Evolutionary conservation across 306 rosid species (phyloP), one percentile per base, ranked within the genome.

Genomic region (Fagus crenata): DNA sequence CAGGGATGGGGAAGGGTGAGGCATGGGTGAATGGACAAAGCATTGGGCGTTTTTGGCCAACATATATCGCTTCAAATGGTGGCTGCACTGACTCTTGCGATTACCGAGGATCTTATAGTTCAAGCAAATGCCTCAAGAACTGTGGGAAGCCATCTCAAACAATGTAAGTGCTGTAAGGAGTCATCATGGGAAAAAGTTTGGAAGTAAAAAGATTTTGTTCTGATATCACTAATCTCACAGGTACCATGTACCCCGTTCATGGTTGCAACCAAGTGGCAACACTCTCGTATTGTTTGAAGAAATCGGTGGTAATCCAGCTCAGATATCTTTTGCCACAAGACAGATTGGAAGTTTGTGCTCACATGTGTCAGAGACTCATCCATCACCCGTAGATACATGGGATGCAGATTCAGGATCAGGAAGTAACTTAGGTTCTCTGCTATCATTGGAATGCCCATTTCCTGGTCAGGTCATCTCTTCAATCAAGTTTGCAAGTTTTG

Each of bases 21-120:
- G 97, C 97, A 28, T 95, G 98, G 98, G 92, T 95, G 78, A 95
- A 95, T 35, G 98, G 98, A 61, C 92, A 95, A 63, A 92, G 98
- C 88, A 95, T 95, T 31, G 98, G 97, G 2, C 91, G 97, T 56
- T 95, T 87, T 78, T 95, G 98, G 98, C 98, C 97, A 1, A 78
- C 87, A 40, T 80, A 79, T 78, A 65, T 72, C 28, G 54, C 98
- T 70, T 68, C 92, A 18, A 87, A 37, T 11, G 40, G 71, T 8
- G 90, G 92, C 43, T 95, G 98, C 79, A 80, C 83, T 5, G 75
- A 77, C n/a, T 63, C 82, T 3, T 95, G 97, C 77, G 31, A 85
- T 71, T 90, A 88, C 81, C 87, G 88, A 79, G 97, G 99, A 54
- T 0, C 89, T 61, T 92, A 86, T 77, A 6, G 46, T 67, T 28